Evolutionary conservation across 345 rosid species (phyloP).

Genomic region (Eucalyptus curtisii): DNA sequence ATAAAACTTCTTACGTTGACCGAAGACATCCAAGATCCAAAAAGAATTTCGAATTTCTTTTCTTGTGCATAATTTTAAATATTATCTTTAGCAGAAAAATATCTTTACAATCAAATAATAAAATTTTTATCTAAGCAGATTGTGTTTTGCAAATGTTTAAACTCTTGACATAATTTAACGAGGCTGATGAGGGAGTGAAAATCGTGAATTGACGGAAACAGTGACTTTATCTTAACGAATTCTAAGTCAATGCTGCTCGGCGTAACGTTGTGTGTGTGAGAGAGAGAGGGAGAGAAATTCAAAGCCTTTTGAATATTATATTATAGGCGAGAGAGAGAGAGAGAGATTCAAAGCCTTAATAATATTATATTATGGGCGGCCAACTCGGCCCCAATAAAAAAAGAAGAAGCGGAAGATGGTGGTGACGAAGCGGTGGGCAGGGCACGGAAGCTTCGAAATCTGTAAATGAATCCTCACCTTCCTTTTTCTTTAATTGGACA

Average conservation of each 20-base stretch:
- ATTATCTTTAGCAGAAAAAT: no score
- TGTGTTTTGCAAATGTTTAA: fast-evolving
- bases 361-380: neutral
- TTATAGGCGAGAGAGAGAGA: neutral
- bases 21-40: no score
- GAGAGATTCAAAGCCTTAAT: neutral
- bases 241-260: neutral
- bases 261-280: neutral
- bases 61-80: no score
- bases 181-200: neutral
- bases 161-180: no score
- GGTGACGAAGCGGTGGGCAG: neutral
- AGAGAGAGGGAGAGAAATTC: neutral
- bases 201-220: neutral
- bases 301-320: neutral
- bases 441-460: neutral
- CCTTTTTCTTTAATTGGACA: neutral
- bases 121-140: fast-evolving
- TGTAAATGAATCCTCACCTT: neutral
- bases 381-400: neutral
- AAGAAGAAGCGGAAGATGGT: neutral
- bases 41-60: no score
- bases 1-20: no score
- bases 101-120: no score
- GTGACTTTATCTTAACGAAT: neutral